Base-by-base conservation (phyloP, 345 rosid genomes). In the Bruguiera parviflora region DNA sequence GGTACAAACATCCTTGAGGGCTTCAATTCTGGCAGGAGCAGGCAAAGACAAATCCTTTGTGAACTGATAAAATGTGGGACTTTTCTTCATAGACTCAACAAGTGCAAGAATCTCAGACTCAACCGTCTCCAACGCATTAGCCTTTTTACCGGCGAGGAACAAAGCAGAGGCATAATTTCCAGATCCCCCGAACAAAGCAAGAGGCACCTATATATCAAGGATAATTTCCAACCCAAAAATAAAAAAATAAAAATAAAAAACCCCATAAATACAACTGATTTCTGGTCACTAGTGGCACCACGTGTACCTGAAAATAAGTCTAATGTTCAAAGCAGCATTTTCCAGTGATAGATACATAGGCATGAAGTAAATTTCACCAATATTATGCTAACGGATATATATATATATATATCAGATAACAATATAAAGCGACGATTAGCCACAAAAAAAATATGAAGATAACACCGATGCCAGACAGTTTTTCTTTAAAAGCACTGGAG, bases 91-190 rank as follows among this genome's bases (percentile, higher is more conserved):
- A 74, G 96, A 93, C 79, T 78, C 91, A 22, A 81, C 78, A 77
- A 95, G 76, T 69, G 80, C 88, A 64, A 84, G 75, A 70, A 95
- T 76, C 60, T 95, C 97, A 4, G 89, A 21, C 77, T 89, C 96
- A 64, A 95, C 89, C 77, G 82, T 87, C 58, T 95, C 92, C 78
- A 95, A 66, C 32, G 76, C 65, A 73, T 88, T 92, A 24, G 84
- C 68, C 72, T 84, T 88, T 74, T 79, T 93, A 47, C 96, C 87
- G 53, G 89, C 87, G 24, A 87, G 18, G 82, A 81, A 95, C 39
- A 95, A 67, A 71, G 96, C 92, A 15, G 96, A 81, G 49, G 99
- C 96, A 85, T 89, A 95, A 82, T 89, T 95, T 16, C 97, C 99
- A 63, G 87, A 22, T 61, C 89, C 97, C 53, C 96, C 99, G 66